Conservation (phyloP, 352 stramenopile genomes). For the Aphanomyces invadans region DNA sequence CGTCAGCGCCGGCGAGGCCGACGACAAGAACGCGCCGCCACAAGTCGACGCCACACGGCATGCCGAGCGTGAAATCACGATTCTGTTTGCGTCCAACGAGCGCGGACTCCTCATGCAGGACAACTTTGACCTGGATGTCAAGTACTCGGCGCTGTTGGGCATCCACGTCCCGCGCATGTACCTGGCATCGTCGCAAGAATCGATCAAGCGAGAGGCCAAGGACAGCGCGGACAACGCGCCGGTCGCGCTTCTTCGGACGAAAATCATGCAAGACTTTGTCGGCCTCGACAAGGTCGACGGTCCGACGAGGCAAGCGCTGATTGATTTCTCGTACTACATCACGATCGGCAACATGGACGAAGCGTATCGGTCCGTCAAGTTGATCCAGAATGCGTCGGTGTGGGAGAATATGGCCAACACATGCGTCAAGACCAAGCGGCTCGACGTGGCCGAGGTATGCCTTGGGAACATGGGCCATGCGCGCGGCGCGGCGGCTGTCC, state of each 20-base stretch:
- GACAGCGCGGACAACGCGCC: slow-evolving; percentile 3
- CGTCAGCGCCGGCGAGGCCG: background rate
- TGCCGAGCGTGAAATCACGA: slow-evolving; percentile 80
- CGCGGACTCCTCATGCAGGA: slow-evolving; percentile 89
- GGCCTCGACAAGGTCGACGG: slow-evolving; percentile 86
- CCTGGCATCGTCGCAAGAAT: slow-evolving; percentile 31
- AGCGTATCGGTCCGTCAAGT: slow-evolving; percentile 88
- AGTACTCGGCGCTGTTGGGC: slow-evolving; percentile 74
- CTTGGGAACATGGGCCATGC: slow-evolving; percentile 92
- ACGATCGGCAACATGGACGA: slow-evolving; percentile 94
- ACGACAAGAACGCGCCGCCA: background rate
- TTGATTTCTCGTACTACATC: slow-evolving; percentile 95
- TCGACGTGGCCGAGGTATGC: slow-evolving; percentile 92
- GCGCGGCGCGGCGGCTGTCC: slow-evolving; percentile 82
- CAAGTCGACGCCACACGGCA: slow-evolving; percentile 19
- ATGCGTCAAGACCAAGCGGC: slow-evolving; percentile 92
- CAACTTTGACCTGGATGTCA: slow-evolving; percentile 75
- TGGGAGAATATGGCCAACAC: slow-evolving; percentile 96
- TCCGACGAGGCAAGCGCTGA: slow-evolving; percentile 73
- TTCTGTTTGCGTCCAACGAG: slow-evolving; percentile 89
- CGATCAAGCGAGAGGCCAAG: slow-evolving; percentile 26
- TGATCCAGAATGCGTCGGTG: slow-evolving; percentile 88
- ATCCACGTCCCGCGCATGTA: slow-evolving; percentile 80
- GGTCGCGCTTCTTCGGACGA: slow-evolving; percentile 52
- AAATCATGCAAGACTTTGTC: slow-evolving; percentile 92